Conservation (phyloP, 2,329 filamentous ascomycete genomes). For the Drechslera avenae region DNA sequence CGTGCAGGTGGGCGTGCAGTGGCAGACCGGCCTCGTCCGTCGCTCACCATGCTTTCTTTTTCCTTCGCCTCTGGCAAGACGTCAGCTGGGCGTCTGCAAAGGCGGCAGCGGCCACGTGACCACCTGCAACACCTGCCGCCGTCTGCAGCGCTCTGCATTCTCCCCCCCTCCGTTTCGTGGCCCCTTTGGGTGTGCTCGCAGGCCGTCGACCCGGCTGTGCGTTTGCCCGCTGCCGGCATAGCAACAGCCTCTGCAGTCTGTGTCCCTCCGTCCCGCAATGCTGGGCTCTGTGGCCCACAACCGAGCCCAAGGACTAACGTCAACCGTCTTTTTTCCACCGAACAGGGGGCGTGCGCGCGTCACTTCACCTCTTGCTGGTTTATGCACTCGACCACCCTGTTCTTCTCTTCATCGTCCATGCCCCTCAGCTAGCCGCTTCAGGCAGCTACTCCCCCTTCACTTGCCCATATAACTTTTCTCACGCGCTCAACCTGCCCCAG, state of each 20-base stretch:
- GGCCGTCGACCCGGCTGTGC: not conserved
- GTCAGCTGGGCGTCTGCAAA: too few relatives aligned
- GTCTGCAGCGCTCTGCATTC: too few relatives aligned
- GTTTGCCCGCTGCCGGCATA: not conserved
- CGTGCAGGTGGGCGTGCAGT: too few relatives aligned
- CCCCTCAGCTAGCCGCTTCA: slow-evolving; percentile 7
- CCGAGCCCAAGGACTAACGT: slow-evolving; percentile 5
- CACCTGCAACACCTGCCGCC: too few relatives aligned
- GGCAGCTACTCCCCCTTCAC: slow-evolving; percentile 1
- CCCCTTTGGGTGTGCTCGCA: too few relatives aligned
- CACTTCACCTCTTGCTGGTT: slow-evolving; percentile 2
- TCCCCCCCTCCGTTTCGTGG: too few relatives aligned
- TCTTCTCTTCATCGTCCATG: not conserved
- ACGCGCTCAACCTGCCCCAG: not conserved
- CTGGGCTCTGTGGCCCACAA: slow-evolving; percentile 6
- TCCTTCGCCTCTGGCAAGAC: too few relatives aligned
- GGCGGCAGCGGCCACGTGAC: too few relatives aligned
- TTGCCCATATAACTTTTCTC: not conserved
- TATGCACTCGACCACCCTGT: not conserved
- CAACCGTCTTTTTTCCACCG: slow-evolving; percentile 1
- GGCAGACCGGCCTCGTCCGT: too few relatives aligned
- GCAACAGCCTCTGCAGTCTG: slow-evolving; percentile 1
- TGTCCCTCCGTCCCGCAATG: slow-evolving; percentile 1
- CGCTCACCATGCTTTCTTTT: not conserved
- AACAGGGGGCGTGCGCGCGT: not conserved